phyloP scores from a whole-genome alignment of 495 filamentous ascomycete species.

The Talaromyces proteolyticus region DNA sequence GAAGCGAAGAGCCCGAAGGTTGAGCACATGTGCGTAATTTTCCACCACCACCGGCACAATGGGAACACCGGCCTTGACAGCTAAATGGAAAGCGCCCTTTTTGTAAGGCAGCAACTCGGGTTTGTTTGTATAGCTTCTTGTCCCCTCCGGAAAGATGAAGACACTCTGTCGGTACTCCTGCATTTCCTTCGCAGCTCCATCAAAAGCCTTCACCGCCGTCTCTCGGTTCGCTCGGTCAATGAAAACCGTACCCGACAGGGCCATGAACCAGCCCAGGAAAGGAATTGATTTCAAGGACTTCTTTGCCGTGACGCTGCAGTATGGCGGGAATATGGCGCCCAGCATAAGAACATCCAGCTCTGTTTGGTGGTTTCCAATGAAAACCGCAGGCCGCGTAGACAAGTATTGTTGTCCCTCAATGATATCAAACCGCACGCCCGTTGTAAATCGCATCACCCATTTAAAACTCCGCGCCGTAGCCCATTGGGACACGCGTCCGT shows the following conservation, averaged over 20 bases:
- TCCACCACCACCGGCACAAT: slow-evolving; percentile 80
- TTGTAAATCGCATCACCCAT: slow-evolving; percentile 66
- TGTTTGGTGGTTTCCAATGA: slow-evolving; percentile 90
- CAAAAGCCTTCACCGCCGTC: slow-evolving; percentile 80
- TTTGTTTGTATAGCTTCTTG: slow-evolving; percentile 77
- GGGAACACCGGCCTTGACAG: slow-evolving; percentile 87
- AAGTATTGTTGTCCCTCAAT: slow-evolving; percentile 62
- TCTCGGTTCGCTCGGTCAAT: slow-evolving; percentile 82
- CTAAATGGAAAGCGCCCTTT: slow-evolving; percentile 96
- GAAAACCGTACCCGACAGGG: slow-evolving; percentile 82
- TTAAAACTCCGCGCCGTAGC: slow-evolving; percentile 76
- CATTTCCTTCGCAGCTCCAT: slow-evolving; percentile 76
- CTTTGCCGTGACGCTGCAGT: slow-evolving; percentile 93
- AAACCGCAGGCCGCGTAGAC: slow-evolving; percentile 73
- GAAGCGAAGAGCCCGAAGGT: slow-evolving; percentile 63
- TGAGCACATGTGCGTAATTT: slow-evolving; percentile 83
- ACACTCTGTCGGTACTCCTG: slow-evolving; percentile 71
- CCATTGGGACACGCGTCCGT: slow-evolving; percentile 78
- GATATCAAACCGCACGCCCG: slow-evolving; percentile 75
- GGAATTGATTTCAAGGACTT: slow-evolving; percentile 72
- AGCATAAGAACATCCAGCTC: slow-evolving; percentile 94
- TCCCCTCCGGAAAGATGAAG: slow-evolving; percentile 93
- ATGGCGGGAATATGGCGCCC: slow-evolving; percentile 78
- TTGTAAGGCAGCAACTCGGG: slow-evolving; percentile 87
- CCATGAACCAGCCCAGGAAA: slow-evolving; percentile 96